Conservation (phyloP, 148 eudicot genomes). For the Rhododendron vialii region DNA sequence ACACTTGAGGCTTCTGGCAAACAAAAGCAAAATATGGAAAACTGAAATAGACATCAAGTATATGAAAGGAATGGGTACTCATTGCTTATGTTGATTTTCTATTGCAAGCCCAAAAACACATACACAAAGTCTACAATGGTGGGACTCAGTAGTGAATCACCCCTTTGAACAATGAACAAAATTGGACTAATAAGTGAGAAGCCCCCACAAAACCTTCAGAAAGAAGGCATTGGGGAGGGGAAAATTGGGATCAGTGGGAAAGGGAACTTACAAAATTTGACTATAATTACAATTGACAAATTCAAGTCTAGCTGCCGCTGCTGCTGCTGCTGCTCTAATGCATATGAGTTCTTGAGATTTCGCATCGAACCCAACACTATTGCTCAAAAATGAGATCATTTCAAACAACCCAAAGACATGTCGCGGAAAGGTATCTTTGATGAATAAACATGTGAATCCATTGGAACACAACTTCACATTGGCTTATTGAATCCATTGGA, state of each 20-base stretch:
- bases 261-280: background rate
- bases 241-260: background rate
- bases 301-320: background rate
- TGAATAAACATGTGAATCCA: background rate
- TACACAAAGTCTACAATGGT: conserved; percentile 9
- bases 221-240: background rate
- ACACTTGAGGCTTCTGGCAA: background rate
- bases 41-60: background rate
- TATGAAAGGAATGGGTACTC: background rate
- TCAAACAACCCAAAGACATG: background rate
- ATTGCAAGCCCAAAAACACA: conserved; percentile 7
- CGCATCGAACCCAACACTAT: background rate
- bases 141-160: conserved; percentile 13
- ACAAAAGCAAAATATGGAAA: background rate
- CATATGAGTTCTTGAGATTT: background rate
- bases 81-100: background rate
- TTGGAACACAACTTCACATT: background rate
- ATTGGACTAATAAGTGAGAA: background rate
- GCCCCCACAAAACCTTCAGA: conserved; percentile 3
- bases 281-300: background rate
- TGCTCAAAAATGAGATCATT: background rate
- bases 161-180: conserved; percentile 17
- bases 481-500: conserved; percentile 1
- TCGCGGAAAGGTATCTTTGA: background rate
- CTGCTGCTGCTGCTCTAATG: background rate